Evolutionary conservation across 371 early-diverging fungal genomes (phyloP).

Genomic region (Mortierella sp.): DNA sequence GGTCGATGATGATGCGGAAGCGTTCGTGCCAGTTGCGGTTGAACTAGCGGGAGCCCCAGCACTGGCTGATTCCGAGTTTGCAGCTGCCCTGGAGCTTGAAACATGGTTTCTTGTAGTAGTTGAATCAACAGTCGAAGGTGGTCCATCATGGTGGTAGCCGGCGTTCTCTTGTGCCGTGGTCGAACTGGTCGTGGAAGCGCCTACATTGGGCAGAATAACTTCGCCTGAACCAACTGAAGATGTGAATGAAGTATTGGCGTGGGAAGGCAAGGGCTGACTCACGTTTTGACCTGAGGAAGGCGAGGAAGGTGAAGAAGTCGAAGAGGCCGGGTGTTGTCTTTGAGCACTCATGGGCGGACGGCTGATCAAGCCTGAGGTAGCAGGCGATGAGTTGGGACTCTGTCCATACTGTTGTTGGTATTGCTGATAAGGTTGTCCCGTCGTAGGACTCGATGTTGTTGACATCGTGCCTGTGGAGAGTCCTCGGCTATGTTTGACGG

Average conservation of each 20-base stretch:
- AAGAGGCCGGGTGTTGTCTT: conserved; percentile 22
- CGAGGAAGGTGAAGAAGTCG: conserved; percentile 17
- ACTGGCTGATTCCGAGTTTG: not conserved
- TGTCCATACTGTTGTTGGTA: conserved; percentile 10
- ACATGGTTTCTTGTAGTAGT: no score
- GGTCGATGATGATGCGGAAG: not conserved
- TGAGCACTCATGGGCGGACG: conserved; percentile 36
- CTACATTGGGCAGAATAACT: conserved; percentile 4
- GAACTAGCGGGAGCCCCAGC: conserved; percentile 1
- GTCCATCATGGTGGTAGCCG: not conserved
- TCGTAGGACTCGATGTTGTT: conserved; percentile 11
- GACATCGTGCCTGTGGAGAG: conserved; percentile 43
- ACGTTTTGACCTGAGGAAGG: conserved; percentile 13
- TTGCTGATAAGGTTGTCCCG: conserved; percentile 16
- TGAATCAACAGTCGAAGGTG: no score
- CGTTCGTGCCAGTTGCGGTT: not conserved
- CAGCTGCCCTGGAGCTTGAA: not conserved
- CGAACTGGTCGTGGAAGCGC: not conserved
- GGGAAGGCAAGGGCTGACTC: conserved; percentile 9
- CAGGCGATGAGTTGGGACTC: conserved; percentile 22
- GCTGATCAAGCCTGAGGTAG: conserved; percentile 13
- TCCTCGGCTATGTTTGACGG: conserved; percentile 30
- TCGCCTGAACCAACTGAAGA: conserved; percentile 31
- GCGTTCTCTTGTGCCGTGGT: conserved; percentile 4
- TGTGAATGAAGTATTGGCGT: conserved; percentile 42